Evolutionary conservation across 139 green algal genomes (phyloP), one percentile per base, ranked within the genome.

Genomic region (Micractinium conductrix): DNA sequence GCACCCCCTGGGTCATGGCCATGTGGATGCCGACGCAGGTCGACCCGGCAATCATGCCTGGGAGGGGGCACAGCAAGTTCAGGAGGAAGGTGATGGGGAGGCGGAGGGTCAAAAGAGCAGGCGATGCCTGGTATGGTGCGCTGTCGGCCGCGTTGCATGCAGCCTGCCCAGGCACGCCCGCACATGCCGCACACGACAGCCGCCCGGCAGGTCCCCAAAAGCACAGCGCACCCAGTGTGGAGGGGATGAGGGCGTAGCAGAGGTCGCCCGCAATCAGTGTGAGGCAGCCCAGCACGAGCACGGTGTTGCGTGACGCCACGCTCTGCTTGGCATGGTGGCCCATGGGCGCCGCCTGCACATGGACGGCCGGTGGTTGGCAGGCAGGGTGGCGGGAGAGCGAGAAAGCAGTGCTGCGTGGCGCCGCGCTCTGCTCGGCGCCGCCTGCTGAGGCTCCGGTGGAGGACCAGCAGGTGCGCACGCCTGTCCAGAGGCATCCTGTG

Each of bases 1-100:
- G 94, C 67, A 97, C 93, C 65, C 90, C 92, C 84, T 98, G 95
- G 1, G 95, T 98, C 83, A 95, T 84, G 14, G 94, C 92, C 93
- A 98, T 96, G 91, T 98, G 94, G 17, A 95, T 62, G 0, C 94
- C 95, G 48, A 98, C 87, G 37, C 92, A 87, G 19, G 84, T 43
- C 12, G 90, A 84, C 3, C 94, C 94, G 55, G 89, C 55, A 8
- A 94, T 90, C 93, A 96, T 96, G 83, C 93, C 94, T 93, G 90
- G 75, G 58, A n/a, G 37, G 22, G 65, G 45, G 53, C 24, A 22
- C 33, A n/a, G n/a, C n/a, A n/a, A n/a, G 26, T 12, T 69, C 60
- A 45, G 68, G 14, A 30, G 37, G 37, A 10, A 45, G 68, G 16
- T 19, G 19, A 74, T 14, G 33, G 22, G 30, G 30, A 4, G 63